Evolutionary conservation across 805 yeast species (phyloP), one percentile per base, ranked within the genome.

Genomic region (Wickerhamiella galacta): DNA sequence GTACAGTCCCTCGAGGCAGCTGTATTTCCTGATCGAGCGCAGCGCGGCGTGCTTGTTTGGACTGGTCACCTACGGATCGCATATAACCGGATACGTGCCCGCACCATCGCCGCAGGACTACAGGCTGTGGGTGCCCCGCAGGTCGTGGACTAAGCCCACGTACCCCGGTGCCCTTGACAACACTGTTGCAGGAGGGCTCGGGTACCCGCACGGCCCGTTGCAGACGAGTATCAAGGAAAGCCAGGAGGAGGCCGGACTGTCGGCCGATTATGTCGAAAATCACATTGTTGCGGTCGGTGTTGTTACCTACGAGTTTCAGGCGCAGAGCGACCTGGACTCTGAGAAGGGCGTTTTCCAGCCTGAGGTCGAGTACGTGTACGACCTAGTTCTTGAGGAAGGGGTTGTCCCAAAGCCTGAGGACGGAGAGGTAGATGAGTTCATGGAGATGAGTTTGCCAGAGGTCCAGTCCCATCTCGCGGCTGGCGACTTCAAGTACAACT

Each of bases 161-260:
- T 87, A 70, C 57, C 96, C 98, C 0, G 77, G 79, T 0, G 76
- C 71, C 78, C 64, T 85, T 24, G 98, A 90, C 52, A 87, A 85
- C 52, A 82, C 93, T 1, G 79, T 90, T 5, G 98, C 94, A 0
- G 98, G 98, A 1, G 98, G 98, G 0, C 47, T 90, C 3, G 95
- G 93, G 0, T 64, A 75, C 51, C 94, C 93, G 0, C 61, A 69
- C 42, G 81, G 83, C 0, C 58, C 72, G 2, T 56, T 61, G 47
- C 93, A 81, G 29, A 87, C 95, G 0, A 70, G 75, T 3, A 43
- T 79, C 14, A 90, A 90, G 49, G 98, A 90, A 51, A 72, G 93
- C 46, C 63, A 61, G 38, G 98, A 90, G 47, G 98, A 90, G 47
- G 96, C 94, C 0, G 93, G 93, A 0, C 53, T 87, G n/a, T 41